These are phyloP conservation scores for Fimicolochytrium jonesii DNA, from an alignment of 192 early-diverging fungal genomes.

Conservation along the genomic window DNA sequence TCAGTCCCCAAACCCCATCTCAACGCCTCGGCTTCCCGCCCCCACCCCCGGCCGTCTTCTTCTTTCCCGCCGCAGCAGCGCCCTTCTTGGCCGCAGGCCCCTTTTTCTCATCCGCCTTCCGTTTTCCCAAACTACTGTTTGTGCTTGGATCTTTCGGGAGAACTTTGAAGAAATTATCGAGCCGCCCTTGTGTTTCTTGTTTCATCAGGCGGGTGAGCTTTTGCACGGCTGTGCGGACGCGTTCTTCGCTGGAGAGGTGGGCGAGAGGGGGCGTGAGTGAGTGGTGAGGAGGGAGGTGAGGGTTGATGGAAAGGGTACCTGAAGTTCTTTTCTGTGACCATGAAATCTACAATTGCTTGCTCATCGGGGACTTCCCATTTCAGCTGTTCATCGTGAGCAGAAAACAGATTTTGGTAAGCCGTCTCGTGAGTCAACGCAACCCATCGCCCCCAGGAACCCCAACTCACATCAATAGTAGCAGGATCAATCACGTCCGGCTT, in stretches of 20 bases:
- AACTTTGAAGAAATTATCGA: slow-evolving; percentile 87
- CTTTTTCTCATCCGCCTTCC: slow-evolving; percentile 17
- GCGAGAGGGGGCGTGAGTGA: slow-evolving; percentile 1
- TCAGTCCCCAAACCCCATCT: neutral
- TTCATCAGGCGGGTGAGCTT: slow-evolving; percentile 75
- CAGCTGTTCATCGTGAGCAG: slow-evolving; percentile 19
- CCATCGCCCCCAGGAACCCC: neutral
- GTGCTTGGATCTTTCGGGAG: slow-evolving; percentile 38
- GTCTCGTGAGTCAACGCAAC: neutral
- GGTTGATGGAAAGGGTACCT: slow-evolving; percentile 41
- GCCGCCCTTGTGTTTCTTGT: slow-evolving; percentile 80
- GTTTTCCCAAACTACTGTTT: slow-evolving; percentile 14
- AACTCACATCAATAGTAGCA: slow-evolving; percentile 59
- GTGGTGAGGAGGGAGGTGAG: neutral
- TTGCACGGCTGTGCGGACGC: slow-evolving; percentile 73
- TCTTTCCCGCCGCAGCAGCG: neutral
- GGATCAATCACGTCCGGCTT: slow-evolving; percentile 74
- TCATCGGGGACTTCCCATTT: slow-evolving; percentile 47
- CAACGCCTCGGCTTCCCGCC: neutral
- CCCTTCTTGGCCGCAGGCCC: neutral
- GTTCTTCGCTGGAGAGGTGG: slow-evolving; percentile 65
- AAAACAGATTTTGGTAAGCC: neutral
- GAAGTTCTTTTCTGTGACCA: slow-evolving; percentile 95
- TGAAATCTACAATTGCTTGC: slow-evolving; percentile 80
- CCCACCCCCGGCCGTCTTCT: neutral